Base-by-base conservation (phyloP, 768 basidiomycete genomes). In the Lactarius pseudohatsudake region DNA sequence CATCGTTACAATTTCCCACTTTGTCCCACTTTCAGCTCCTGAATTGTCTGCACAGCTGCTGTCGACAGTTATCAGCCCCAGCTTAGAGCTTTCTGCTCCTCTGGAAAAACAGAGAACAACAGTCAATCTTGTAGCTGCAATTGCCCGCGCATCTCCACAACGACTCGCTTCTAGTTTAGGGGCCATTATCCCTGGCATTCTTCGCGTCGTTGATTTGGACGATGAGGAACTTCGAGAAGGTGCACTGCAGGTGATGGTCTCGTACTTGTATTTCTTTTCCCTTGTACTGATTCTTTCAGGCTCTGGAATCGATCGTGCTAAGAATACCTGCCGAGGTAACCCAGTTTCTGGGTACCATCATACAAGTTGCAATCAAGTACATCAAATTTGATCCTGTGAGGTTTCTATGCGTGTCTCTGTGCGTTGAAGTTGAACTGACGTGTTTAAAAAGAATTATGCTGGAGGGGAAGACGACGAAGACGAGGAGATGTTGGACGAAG, bases 321-420 rank as follows among this genome's bases (percentile, higher is more conserved):
- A 84, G 90, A 64, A 94, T 94, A 73, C 93, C 96, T 0, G 80
- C 85, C 7, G 95, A 97, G 72, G 85, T 90, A 36, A 87, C 90
- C 0, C 82, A 88, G 0, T 94, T 88, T 74, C 75, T 96, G 40
- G 78, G 77, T 59, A 76, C 82, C 9, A 89, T 96, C 69, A 81
- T 91, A 18, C 86, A 89, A 66, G 80, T 84, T 32, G 93, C 90
- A 4, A 84, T 81, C 57, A 85, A 88, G 66, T 88, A 87, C 70
- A 90, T 99, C 79, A 96, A 93, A 74, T 91, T 93, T 74, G 97
- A 99, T 76, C 96, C 96, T 0, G 94, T 96, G 74, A 72, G 88
- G 32, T 38, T 20, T 59, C 47, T 62, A 47, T 62, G 64, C 7
- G 6, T 15, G 54, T 13, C 8, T 15, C 32, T 15, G 66, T 26